Evolutionary conservation across 2,329 filamentous ascomycete genomes (phyloP), one percentile per base, ranked within the genome.

Genomic region (Coleophoma cylindrospora): DNA sequence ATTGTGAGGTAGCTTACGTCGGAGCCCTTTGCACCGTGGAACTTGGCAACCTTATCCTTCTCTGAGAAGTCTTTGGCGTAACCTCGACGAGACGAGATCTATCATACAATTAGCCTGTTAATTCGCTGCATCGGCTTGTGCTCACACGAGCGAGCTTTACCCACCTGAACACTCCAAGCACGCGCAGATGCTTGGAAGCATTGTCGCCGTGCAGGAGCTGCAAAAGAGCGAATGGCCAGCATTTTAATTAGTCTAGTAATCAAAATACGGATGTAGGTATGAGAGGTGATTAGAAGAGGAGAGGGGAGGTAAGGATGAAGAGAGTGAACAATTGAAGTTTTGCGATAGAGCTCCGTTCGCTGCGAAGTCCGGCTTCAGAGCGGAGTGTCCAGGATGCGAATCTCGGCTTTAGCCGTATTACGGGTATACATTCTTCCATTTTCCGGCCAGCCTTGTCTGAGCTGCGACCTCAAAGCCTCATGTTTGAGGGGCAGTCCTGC

Each of bases 11-110:
- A 59, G 76, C 87, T 70, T 84, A 94, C 89, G 78, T 92, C 86
- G 68, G 86, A 76, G 68, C 88, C 89, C 77, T 95, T 96, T 69
- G 83, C 80, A 62, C 92, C 94, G 66, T 89, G 86, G 79, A 96
- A 99, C 77, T 94, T 89, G 71, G 91, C 94, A 64, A 97, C 91
- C 64, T 81, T 81, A 40, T 88, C 82, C 54, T 80, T 72, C 54
- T 72, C 70, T 68, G 76, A 19, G 19, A 19, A 19, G 19, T 19
- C 19, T 19, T 19, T 54, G 69, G 81, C 82, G 75, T 86, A 91
- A 72, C 71, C 80, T 68, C 83, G 74, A 68, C 73, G 70, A 68
- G 71, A 73, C 76, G 81, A 41, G 45, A 48, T 44, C 45, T 47
- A 7, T 45, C 27, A 27, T 27, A 54, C 45, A 54, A 60, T 45